Base-by-base conservation (phyloP, 768 basidiomycete species). In the Astraeus odoratus region DNA sequence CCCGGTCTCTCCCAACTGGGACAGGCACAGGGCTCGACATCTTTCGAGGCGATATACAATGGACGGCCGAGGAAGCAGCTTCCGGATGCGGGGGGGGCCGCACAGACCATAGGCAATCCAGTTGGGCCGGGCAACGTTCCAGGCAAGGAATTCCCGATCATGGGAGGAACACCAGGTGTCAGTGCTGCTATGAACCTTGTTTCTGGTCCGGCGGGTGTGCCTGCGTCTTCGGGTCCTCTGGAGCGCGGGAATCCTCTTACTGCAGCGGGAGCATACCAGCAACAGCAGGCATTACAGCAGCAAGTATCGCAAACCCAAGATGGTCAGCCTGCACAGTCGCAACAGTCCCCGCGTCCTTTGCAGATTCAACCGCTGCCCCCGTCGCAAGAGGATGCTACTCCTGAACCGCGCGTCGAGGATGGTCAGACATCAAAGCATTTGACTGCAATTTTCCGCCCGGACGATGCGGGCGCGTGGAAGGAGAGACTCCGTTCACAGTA, bases 361-460 rank as follows among this genome's bases (percentile, higher is more conserved):
- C 47, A 25, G 22, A 20, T 10, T 16, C 57, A 33, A 22, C 48
- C 25, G 25, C 30, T 36, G 10, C 48, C 36, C 18, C 25, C 39
- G 0, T 27, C 29, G 7, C 39, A 41, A 10, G 52, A 52, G 24
- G 60, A 58, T 16, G 38, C n/a, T 4, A 31, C 46, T 12, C 43
- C 56, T 4, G 25, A 36, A 23, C n/a, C 25, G 13, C 51, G 40
- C 9, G 43, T 43, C 8, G 15, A 39, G 19, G 63, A 62, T 3
- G 29, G 39, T 1, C 60, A 60, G 6, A 4, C 48, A 41, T 46
- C 51, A 2, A 60, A 59, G 16, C 54, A 43, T 4, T 20, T 77
- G n/a, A 87, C 84, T 16, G 80, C 87, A 9, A 92, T 95, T 46
- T 95, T 91, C 67, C 74, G 87, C 43, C 88, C 92, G 1, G 90